A percentile compares a stretch with the other conserved stretches of the same genome.
Evolutionary conservation across 2,329 filamentous ascomycete genomes (phyloP).

Genomic region (Tolypocladium endophyticum): DNA sequence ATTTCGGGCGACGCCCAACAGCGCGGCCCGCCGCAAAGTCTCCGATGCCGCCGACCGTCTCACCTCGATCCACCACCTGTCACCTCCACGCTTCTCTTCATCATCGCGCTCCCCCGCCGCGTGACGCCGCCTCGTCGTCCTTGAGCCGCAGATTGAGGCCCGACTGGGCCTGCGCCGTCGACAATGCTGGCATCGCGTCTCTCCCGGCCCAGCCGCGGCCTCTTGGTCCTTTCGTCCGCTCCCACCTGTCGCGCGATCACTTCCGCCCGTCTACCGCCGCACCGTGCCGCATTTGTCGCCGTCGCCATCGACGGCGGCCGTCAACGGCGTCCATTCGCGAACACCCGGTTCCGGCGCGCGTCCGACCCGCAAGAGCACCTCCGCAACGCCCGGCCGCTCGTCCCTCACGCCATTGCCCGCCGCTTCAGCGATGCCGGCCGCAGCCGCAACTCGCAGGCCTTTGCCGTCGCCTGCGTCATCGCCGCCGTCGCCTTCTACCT

Average conservation of each 20-base stretch:
- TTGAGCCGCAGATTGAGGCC: neutral
- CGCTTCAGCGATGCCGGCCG: conserved; percentile 16
- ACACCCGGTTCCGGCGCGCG: conserved; percentile 7
- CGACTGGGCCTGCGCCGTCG: neutral
- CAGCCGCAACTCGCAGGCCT: conserved; percentile 19
- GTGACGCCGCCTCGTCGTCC: neutral
- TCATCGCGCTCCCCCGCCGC: neutral
- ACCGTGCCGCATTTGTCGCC: neutral
- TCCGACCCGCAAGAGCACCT: conserved; percentile 15
- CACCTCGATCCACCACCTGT: neutral
- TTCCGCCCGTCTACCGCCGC: neutral
- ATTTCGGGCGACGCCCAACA: neutral
- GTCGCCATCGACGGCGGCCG: neutral
- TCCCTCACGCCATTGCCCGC: conserved; percentile 14
- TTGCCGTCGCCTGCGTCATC: conserved; percentile 29
- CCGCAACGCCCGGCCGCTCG: conserved; percentile 20
- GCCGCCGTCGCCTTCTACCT: conserved; percentile 50
- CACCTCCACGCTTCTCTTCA: neutral
- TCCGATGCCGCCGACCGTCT: neutral
- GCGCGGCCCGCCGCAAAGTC: neutral
- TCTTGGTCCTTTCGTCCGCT: neutral
- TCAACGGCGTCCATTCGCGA: conserved; percentile 12
- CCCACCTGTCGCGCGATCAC: neutral
- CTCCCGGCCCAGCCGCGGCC: neutral
- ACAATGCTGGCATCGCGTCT: neutral